Evolutionary conservation across 1,284 basidiomycete species (phyloP), one percentile per base, ranked within the genome.

Genomic region (Pisolithus thermaeus): DNA sequence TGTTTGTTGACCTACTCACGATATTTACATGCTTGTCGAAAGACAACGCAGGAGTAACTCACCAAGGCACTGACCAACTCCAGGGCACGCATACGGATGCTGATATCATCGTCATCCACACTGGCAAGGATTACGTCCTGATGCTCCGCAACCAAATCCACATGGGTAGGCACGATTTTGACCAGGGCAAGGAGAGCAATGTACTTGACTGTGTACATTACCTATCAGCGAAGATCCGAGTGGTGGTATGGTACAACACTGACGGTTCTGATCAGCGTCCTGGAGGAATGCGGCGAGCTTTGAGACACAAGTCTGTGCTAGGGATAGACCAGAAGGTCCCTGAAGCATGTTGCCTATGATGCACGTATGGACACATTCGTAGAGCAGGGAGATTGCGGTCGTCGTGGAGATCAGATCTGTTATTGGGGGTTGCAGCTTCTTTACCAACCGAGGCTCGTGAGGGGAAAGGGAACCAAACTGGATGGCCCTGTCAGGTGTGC

Each of bases 291-390:
- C 81, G 8, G 94, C 91, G 20, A 99, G 77, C 68, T 99, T 99
- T 37, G 92, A 92, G 43, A 97, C 90, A 62, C 96, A 99, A 6
- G 85, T 85, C 55, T 80, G 76, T 1, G 97, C 97, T 38, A 99
- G 75, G 2, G 84, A 75, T 60, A 91, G 80, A n/a, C 91, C 92
- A 14, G 83, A 77, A 47, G 80, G 59, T 2, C 87, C 88, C 56
- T 88, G 85, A 7, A 99, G 78, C 93, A 99, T 98, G 4, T 92
- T 93, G 9, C 97, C 96, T 12, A 92, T 93, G 61, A 99, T 98
- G 62, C 94, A 96, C 2, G 97, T 98, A 62, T 95, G 90, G 1
- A 99, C 96, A 68, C 96, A 99, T 73, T 99, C 97, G 69, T 99
- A 99, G 7, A 99, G 73, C 22, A 99, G 75, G 18, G 92, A 97